These are phyloP conservation scores for Lotmaria passim DNA, from an alignment of 208 protist species.

Conservation along the genomic window DNA sequence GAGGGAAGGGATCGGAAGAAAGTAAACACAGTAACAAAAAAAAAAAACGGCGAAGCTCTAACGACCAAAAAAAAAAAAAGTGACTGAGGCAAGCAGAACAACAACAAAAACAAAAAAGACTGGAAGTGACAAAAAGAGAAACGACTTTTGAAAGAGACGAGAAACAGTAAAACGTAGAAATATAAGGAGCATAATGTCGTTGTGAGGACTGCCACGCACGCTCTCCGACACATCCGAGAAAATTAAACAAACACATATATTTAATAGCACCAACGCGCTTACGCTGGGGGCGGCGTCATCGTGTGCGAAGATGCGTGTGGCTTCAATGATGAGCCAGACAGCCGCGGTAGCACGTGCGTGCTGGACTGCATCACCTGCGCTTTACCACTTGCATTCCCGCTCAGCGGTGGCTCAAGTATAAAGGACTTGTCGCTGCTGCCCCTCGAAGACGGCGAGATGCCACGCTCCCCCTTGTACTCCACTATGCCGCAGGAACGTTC, in stretches of 20 bases:
- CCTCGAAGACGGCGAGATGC: not conserved
- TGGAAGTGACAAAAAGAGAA: not conserved
- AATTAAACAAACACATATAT: not conserved
- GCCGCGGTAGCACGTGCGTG: conserved; percentile 7
- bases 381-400: not conserved
- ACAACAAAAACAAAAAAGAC: not conserved
- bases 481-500: conserved; percentile 1
- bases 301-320: conserved; percentile 4
- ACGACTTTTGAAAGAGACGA: not conserved
- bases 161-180: not conserved
- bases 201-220: not conserved
- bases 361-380: not conserved
- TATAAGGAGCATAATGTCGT: not conserved
- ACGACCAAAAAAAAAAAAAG: not conserved
- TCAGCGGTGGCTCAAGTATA: not conserved
- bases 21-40: conserved; percentile 26
- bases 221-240: not conserved
- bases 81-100: not conserved
- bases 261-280: not conserved
- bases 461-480: conserved; percentile 3
- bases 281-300: not conserved
- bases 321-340: conserved; percentile 14
- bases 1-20: no score
- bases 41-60: conserved; percentile 12
- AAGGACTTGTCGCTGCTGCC: not conserved